A percentile compares a stretch with the other conserved stretches of the same genome.
Evolutionary conservation across 2,329 filamentous ascomycete genomes (phyloP).

Genomic region (Calonectria leucothoes): DNA sequence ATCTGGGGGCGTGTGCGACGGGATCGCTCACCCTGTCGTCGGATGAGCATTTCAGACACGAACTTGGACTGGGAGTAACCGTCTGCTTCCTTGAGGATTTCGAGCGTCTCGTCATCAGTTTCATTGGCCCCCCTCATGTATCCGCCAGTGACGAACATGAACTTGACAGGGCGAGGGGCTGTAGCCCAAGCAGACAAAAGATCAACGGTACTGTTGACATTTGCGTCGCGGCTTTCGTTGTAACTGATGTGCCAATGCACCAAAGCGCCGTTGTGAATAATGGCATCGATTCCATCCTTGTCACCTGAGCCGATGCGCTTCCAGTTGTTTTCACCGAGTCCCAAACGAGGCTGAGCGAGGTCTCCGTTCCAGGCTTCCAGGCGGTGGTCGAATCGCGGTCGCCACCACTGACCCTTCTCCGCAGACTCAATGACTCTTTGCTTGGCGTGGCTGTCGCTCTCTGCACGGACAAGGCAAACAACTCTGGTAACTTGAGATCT

Average conservation of each 20-base stretch:
- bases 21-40: conserved; percentile 16
- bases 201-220: conserved; percentile 23
- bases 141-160: conserved; percentile 14
- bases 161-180: conserved; percentile 3
- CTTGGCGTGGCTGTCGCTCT: conserved; percentile 5
- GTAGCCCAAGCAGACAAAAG: conserved; percentile 9
- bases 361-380: conserved; percentile 20
- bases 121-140: conserved; percentile 3
- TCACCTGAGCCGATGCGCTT: neutral
- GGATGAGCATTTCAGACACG: conserved; percentile 20
- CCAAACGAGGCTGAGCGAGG: neutral
- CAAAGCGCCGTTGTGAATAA: neutral
- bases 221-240: conserved; percentile 15
- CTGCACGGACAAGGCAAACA: conserved; percentile 10
- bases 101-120: neutral
- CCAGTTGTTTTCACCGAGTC: neutral
- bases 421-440: conserved; percentile 8
- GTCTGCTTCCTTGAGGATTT: conserved; percentile 11
- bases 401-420: conserved; percentile 18
- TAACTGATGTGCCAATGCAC: neutral
- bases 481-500: neutral
- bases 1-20: neutral
- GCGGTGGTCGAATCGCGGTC: conserved; percentile 7
- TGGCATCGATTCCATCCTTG: neutral
- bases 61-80: conserved; percentile 28